Base-by-base conservation (phyloP, 371 early-diverging fungal genomes). In the Mortierella sp. region DNA sequence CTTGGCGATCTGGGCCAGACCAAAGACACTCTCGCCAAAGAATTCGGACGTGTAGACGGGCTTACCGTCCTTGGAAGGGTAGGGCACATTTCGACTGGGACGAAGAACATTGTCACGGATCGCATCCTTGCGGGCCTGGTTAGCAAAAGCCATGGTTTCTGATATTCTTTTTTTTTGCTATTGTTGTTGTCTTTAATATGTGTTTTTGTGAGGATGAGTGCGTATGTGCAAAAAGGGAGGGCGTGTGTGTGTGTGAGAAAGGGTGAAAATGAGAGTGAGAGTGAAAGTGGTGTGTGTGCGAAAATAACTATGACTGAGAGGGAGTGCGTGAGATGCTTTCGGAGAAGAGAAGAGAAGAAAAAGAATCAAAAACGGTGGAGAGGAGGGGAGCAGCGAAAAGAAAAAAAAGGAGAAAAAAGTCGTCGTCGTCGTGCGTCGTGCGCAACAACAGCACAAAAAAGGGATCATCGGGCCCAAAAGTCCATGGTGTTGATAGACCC, bases 11-110 rank as follows among this genome's bases (percentile, higher is more conserved):
- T 91, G 89, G 88, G 93, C 91, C 68, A 95, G 89, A 41, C 93
- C 90, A 83, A 98, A 98, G 58, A 99, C 98, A 85, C 96, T 95
- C 83, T 93, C 88, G 44, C 95, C 97, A 86, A 91, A 99, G 76
- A 96, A 88, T 80, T 96, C 97, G 24, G 97, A 96, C 53, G 94
- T 87, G 86, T 93, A 89, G 82, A 91, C 79, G 55, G 93, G 90
- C 73, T 87, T 90, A 43, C 95, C 94, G 76, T 90, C 90, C 78
- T 79, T 79, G 79, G 80, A 78, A 52, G 96, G 94, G 88, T 94
- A 95, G 53, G 88, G 87, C 76, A 94, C 90, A 70, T 80, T 79
- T 71, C 94, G 93, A 55, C 85, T 85, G 66, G 87, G 80, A 48
- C 86, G 83, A n/a, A 82, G 78, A 52, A 89, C 87, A 22, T 87